These are phyloP conservation scores for Coemansia sp. DNA, from an alignment of 192 early-diverging fungal species.

Conservation along the genomic window DNA sequence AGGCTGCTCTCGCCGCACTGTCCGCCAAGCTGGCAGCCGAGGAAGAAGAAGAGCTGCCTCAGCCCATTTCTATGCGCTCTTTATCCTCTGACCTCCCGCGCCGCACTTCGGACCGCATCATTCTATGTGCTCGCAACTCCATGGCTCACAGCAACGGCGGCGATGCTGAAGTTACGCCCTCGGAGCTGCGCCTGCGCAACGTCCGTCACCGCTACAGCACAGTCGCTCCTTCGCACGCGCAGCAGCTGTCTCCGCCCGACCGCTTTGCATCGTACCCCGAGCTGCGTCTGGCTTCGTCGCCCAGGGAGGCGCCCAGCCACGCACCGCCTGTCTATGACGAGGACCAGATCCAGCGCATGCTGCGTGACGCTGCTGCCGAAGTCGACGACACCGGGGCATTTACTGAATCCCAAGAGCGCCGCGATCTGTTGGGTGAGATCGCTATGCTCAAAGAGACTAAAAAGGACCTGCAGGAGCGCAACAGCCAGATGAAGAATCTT, in stretches of 20 bases:
- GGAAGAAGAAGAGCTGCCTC: constrained; percentile 6
- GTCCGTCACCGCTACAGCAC: constrained; percentile 39
- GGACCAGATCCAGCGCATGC: constrained; percentile 38
- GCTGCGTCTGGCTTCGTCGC: constrained; percentile 37
- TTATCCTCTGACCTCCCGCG: constrained; percentile 27
- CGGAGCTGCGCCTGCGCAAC: constrained; percentile 10
- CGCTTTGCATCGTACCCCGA: constrained; percentile 53
- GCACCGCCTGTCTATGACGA: constrained; percentile 30
- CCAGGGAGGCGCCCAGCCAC: constrained; percentile 9
- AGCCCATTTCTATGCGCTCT: constrained; percentile 1
- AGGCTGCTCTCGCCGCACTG: constrained; percentile 34
- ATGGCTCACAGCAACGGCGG: neutral
- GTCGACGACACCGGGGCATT: constrained; percentile 19
- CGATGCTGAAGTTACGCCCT: neutral
- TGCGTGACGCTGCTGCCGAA: constrained; percentile 36
- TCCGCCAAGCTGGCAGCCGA: constrained; percentile 11
- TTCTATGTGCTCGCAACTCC: constrained; percentile 41
- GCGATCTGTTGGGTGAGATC: constrained; percentile 15
- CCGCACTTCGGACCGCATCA: constrained; percentile 36
- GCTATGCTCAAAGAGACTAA: constrained; percentile 25
- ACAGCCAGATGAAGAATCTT: constrained; percentile 48
- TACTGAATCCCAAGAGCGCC: constrained; percentile 20
- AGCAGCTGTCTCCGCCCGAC: constrained; percentile 17
- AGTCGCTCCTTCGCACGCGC: constrained; percentile 11
- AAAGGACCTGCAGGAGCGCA: constrained; percentile 47